Evolutionary conservation across 73 alveolate genomes (phyloP).

Genomic region (Paramecium tetraurelia): DNA sequence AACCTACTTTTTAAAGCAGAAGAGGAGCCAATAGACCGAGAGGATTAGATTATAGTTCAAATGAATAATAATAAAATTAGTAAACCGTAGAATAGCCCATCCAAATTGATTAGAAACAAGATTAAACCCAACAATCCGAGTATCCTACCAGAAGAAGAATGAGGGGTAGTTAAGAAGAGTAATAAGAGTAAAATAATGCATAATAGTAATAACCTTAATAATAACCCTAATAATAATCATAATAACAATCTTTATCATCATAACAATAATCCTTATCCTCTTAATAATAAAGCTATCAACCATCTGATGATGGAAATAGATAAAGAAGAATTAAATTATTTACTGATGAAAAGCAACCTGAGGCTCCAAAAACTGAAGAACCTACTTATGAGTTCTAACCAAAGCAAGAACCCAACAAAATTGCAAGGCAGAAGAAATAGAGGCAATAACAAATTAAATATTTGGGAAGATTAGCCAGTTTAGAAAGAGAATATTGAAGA

Average conservation of each 20-base stretch:
- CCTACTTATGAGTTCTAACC: not conserved
- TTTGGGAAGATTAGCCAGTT: conserved; percentile 1
- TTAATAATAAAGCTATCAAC: not conserved
- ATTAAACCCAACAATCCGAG: not conserved
- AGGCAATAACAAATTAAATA: conserved; percentile 21
- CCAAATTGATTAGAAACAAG: not conserved
- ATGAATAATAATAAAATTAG: not conserved
- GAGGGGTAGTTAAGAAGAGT: not conserved
- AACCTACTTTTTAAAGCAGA: not conserved
- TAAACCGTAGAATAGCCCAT: not conserved
- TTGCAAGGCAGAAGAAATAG: not conserved
- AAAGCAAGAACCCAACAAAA: not conserved
- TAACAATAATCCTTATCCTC: not conserved
- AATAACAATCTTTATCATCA: too few relatives aligned
- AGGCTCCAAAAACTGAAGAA: not conserved
- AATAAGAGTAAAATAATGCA: not conserved
- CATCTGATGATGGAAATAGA: not conserved
- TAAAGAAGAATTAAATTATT: not conserved
- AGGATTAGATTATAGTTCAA: not conserved
- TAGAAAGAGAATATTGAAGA: conserved; percentile 1
- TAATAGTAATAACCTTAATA: not conserved
- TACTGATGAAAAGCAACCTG: not conserved
- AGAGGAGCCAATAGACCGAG: not conserved
- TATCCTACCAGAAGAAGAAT: not conserved
- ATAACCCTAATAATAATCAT: not conserved